Evolutionary conservation across 805 yeast genomes (phyloP), one percentile per base, ranked within the genome.

Genomic region (Yarrowia phangngaensis): DNA sequence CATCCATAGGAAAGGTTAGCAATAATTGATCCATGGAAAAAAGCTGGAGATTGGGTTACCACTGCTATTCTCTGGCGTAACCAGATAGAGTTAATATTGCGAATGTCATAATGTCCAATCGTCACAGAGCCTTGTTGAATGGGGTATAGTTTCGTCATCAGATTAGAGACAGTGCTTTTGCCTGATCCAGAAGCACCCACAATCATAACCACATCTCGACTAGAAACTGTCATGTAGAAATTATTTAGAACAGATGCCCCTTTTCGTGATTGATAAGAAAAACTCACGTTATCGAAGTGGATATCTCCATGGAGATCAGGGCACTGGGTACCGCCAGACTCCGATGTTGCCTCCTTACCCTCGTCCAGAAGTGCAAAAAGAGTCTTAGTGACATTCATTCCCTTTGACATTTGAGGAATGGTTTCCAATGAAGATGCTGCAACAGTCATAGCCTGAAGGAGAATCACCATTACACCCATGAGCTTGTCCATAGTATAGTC

Each of bases 111-210:
- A 0, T 74, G 78, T 30, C 71, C 75, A 7, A 82, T 53, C 8
- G 60, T 57, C 2, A 82, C 64, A 0, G 65, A 47, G 0, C 76
- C 73, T 0, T 64, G 54, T 3, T 64, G 55, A 2, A 71, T 65
- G 1, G 61, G 61, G 52, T 78, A 78, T 1, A 89, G 63, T 41
- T 82, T 68, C 1, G 79, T 63, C 0, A 89, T 54, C 9, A 89
- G 56, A 1, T 72, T 68, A 0, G 78, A 64, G 1, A 90, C 53
- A 0, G 97, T 87, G 0, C 96, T 83, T 63, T 92, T 92, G 0
- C 99, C 99, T 11, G 82, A 74, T 0, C 99, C 99, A 2, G 97
- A 85, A 26, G 75, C 78, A 0, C 98, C 99, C 3, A 81, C 76
- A 1, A 92, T 63, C 0, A 85, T 92, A 15, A 83, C 68, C 0